Base-by-base conservation (phyloP, 768 basidiomycete species). In the Termitomyces sp. region DNA sequence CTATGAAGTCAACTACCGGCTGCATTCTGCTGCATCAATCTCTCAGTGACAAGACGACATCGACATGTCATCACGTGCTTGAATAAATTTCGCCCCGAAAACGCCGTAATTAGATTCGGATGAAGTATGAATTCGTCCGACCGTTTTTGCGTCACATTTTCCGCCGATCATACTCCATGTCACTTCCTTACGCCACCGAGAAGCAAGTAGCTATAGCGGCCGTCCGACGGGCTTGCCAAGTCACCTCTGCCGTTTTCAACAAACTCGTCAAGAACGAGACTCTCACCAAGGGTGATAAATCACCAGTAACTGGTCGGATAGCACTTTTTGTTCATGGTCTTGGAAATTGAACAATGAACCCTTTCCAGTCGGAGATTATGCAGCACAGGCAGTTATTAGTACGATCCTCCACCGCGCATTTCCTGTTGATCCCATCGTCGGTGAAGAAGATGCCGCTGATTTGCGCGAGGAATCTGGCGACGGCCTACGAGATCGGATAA, bases 331-430 rank as follows among this genome's bases (percentile, higher is more conserved):
- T 55, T 26, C 33, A 32, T 46, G 41, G 16, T 53, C 41, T 28
- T 56, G 24, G n/a, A 22, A 38, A 32, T 36, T 33, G 10, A 51
- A 55, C 57, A 52, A 57, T 40, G 26, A 44, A 36, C 30, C 32
- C 33, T 28, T 26, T 64, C 3, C 63, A 95, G 94, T 97, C 22
- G 97, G 90, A 38, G 97, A 98, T 72, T 94, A 88, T 70, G 83
- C 95, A 3, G 92, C 95, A 0, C 97, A 99, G 68, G 92, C 95
- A 0, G 84, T 98, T 43, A 86, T 99, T 65, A 89, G 88, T 59
- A 79, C 87, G 8, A 88, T 98, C 66, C 81, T 99, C 36, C 68
- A 72, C 16, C 74, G 76, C 13, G 84, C 87, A 0, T 98, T 97
- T 72, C 96, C 95, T 0, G 64, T 78, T 0, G 94, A 98, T 71